Conservation (phyloP, 345 rosid genomes). For the Corchorus olitorius region DNA sequence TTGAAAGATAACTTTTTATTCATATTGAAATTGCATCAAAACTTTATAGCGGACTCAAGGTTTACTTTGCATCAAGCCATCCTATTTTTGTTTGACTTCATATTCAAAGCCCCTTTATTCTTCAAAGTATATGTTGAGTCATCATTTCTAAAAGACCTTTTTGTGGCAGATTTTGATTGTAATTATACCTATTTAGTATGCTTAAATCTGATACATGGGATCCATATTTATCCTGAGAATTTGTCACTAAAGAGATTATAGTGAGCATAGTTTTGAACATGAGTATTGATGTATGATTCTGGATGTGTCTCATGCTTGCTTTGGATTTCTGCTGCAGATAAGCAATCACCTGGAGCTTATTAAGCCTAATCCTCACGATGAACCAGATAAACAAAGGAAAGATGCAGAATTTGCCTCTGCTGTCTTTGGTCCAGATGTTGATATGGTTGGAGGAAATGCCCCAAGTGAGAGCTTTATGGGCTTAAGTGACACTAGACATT, state of each 20-base stretch:
- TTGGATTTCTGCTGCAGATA: conserved; percentile 43
- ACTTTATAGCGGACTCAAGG: neutral
- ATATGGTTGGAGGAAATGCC: conserved; percentile 74
- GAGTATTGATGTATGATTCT: neutral
- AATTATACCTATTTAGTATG: neutral
- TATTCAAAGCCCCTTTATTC: neutral
- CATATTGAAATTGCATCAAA: neutral
- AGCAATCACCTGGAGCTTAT: conserved; percentile 97
- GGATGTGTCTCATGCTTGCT: neutral
- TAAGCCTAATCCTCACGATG: conserved; percentile 93
- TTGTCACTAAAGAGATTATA: neutral
- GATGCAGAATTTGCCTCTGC: conserved; percentile 86
- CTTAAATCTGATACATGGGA: neutral
- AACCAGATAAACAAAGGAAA: conserved; percentile 78
- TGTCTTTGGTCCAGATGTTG: conserved; percentile 79
- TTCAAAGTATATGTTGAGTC: neutral
- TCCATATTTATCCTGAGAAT: neutral
- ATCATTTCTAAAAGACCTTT: neutral
- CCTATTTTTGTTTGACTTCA: neutral
- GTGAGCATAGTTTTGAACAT: neutral
- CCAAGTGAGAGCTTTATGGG: conserved; percentile 81
- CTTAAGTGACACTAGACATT: conserved; percentile 75
- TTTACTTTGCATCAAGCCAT: neutral
- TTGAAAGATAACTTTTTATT: no score
- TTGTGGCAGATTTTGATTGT: neutral